Base-by-base conservation (phyloP, 2,329 filamentous ascomycete species). In the Stemphylium beticola region DNA sequence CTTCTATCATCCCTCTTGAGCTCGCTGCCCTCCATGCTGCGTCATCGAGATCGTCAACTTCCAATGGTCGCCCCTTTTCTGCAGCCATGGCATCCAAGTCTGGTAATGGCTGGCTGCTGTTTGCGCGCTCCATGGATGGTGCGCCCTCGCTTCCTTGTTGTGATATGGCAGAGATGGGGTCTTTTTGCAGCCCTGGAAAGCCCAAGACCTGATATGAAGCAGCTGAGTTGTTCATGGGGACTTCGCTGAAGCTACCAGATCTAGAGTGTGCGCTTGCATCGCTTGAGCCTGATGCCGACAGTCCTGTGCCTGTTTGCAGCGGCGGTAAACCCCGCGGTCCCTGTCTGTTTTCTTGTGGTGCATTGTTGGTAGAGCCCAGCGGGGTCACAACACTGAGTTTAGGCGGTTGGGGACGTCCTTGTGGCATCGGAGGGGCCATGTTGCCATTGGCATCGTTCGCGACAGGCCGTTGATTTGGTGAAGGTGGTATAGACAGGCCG, bases 21-120 rank as follows among this genome's bases (percentile, higher is more conserved):
- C 92, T 96, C 10, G 93, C 95, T 46, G 96, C 93, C 72, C 90
- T 87, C 95, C 95, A 99, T 17, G 92, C 92, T 60, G 96, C 91
- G 68, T 97, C 93, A 71, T 98, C 93, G 43, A 99, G 79, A 64
- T 98, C 93, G 67, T 97, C 93, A 4, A 96, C 93, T 74, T 99
- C 95, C 34, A 93, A 79, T 20, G 88, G 90, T 60, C 91, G 84
- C 32, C 92, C 92, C 75, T 89, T 92, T 64, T 96, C 92, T 40
- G 95, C 74, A 44, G 86, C 90, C 66, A 96, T 77, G 74, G 93
- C 88, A 62, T 96, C 92, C 53, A 97, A 87, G 66, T 88, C 85
- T 2, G 86, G 87, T 57, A 93, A 83, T 2, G 95, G 79, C 67
- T 91, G 90, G 75, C 90, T 83, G 70, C 91, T 96, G 63, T 86